Evolutionary conservation across 768 basidiomycete genomes (phyloP), one percentile per base, ranked within the genome.

Genomic region (Hericium alpestre): DNA sequence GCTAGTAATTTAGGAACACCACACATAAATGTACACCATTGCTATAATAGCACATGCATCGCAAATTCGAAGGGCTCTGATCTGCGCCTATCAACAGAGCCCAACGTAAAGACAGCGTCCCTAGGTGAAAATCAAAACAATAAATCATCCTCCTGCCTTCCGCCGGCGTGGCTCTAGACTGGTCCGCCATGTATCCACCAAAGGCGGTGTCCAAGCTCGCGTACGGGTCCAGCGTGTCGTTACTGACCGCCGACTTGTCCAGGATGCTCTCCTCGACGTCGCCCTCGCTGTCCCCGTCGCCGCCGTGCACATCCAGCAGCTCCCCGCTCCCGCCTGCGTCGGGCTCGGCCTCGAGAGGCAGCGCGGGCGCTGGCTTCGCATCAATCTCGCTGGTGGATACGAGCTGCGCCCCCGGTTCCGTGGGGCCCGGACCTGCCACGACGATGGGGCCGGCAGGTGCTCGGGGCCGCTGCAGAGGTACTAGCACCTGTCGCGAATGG

Each of bases 151-250:
- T 52, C 75, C 70, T 58, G 72, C 72, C 61, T 63, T 70, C 58
- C 68, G 71, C n/a, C 74, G 68, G 22, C 65, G 69, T 86, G 75
- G 53, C 88, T 84, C 54, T 76, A 48, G 91, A 90, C 65, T 81
- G 77, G 68, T 93, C 90, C 23, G 81, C 83, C 43, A 80, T 56
- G 64, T 89, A 88, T 61, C 78, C 81, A 16, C 83, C 83, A 64
- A 93, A 90, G 52, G 87, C 88, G 40, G 81, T 79, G 62, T 78
- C 87, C 55, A 96, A 70, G 59, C 86, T 86, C 5, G 89, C 90
- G 67, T 96, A 96, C 22, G 91, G 91, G 71, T 94, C 91, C 10
- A 65, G 57, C 16, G 55, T 57, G 51, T 52, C 53, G 65, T 63
- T 41, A 59, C 32, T 16, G 23, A 40, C 38, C 32, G 18, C 20